These are phyloP conservation scores for Venturia oleaginea DNA, from an alignment of 2,329 filamentous ascomycete species.

Conservation along the genomic window DNA sequence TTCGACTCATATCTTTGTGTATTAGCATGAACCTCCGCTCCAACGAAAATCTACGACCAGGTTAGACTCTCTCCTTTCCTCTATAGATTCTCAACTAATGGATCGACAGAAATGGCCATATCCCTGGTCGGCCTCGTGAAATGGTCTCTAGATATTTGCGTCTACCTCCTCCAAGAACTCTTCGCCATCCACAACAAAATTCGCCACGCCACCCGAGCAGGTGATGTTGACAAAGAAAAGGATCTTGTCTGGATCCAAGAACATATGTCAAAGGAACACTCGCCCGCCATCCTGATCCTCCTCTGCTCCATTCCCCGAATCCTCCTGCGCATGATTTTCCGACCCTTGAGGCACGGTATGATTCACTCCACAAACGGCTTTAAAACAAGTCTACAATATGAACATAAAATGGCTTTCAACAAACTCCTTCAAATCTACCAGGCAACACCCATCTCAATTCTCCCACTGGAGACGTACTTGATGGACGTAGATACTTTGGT, in stretches of 20 bases:
- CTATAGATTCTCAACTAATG: neutral
- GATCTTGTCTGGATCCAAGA: conserved; percentile 12
- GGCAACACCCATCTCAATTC: conserved; percentile 30
- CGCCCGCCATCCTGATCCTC: conserved; percentile 41
- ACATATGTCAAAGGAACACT: conserved; percentile 17
- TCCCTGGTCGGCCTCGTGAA: conserved; percentile 64
- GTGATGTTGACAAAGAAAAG: conserved; percentile 12
- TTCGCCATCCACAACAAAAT: conserved; percentile 35
- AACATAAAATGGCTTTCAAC: conserved; percentile 34
- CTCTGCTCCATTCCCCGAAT: conserved; percentile 66
- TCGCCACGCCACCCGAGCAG: conserved; percentile 25
- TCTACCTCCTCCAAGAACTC: conserved; percentile 47
- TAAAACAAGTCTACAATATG: conserved; percentile 36
- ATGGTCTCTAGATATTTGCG: conserved; percentile 64
- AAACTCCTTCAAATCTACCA: conserved; percentile 48
- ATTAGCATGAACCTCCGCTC: conserved; percentile 54
- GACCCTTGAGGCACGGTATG: conserved; percentile 42
- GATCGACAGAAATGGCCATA: conserved; percentile 57
- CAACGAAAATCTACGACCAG: conserved; percentile 26
- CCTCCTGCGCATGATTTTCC: conserved; percentile 61
- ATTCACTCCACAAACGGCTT: conserved; percentile 20
- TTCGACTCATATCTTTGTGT: conserved; percentile 58
- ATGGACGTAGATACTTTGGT: conserved; percentile 59
- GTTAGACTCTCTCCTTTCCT: conserved; percentile 4
- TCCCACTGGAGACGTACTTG: conserved; percentile 38